phyloP scores from a whole-genome alignment of 495 filamentous ascomycete species.

The Neurospora sp. region DNA sequence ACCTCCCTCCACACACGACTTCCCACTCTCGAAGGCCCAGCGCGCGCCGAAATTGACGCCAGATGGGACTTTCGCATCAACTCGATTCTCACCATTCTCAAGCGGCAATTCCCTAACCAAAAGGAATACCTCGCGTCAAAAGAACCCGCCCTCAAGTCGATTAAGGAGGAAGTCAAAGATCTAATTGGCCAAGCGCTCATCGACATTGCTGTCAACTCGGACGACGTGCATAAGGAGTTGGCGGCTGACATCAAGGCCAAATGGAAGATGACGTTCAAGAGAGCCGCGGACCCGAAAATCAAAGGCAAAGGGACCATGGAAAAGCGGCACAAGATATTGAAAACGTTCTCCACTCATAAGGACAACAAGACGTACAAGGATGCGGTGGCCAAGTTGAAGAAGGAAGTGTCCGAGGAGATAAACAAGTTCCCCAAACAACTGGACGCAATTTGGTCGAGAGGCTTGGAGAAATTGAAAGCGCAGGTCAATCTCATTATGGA shows the following conservation, averaged over 20 bases:
- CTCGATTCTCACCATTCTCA: background rate
- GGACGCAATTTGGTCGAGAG: background rate
- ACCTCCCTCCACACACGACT: background rate
- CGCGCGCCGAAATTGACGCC: background rate
- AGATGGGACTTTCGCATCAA: background rate
- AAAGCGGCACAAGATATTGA: background rate
- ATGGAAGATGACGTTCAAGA: constrained; percentile 3
- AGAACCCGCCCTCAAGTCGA: too few species aligned
- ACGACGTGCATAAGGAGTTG: background rate
- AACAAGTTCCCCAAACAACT: background rate
- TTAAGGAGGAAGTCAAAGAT: background rate
- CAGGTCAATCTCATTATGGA: constrained; percentile 1
- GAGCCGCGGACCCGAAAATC: background rate
- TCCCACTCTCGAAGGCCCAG: background rate
- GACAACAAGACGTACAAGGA: background rate
- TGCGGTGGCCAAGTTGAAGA: background rate
- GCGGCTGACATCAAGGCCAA: background rate
- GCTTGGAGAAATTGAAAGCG: background rate
- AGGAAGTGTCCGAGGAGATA: background rate
- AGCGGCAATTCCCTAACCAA: background rate
- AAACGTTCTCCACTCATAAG: background rate
- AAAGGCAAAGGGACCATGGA: background rate
- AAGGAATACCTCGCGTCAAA: background rate
- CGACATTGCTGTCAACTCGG: background rate
- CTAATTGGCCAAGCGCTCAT: background rate